Evolutionary conservation across 345 rosid species (phyloP).

Genomic region (Acer negundo): DNA sequence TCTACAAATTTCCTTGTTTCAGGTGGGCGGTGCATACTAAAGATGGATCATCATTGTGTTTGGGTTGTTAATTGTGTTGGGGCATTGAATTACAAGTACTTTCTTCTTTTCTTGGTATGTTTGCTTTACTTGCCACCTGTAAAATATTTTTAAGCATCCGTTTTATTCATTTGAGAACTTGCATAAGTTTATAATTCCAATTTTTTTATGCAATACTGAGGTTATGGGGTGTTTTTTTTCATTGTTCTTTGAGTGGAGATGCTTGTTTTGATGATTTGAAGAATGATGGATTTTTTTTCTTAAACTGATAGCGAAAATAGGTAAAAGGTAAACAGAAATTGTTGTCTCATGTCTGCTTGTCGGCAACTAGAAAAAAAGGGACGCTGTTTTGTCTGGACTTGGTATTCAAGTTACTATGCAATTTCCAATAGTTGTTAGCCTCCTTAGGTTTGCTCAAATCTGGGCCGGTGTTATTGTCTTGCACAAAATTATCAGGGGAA

Average conservation of each 20-base stretch:
- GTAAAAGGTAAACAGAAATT: not conserved
- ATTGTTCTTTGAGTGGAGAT: not conserved
- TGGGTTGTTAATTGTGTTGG: slow-evolving; percentile 99
- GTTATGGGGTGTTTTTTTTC: not conserved
- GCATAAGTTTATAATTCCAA: not conserved
- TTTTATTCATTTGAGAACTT: not conserved
- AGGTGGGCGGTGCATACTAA: slow-evolving; percentile 93
- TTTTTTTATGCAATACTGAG: not conserved
- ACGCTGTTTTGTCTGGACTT: not conserved
- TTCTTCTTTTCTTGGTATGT: slow-evolving; percentile 94
- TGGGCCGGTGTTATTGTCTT: not conserved
- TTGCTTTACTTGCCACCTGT: slow-evolving; percentile 12
- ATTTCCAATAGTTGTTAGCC: not conserved
- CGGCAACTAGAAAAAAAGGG: not conserved
- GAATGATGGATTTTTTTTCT: not conserved
- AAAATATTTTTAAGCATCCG: not conserved
- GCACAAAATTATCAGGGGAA: not conserved
- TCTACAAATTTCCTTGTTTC: slow-evolving; percentile 30
- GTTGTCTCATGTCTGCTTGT: not conserved
- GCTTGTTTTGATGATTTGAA: not conserved
- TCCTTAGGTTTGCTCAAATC: slow-evolving; percentile 5
- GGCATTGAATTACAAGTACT: slow-evolving; percentile 88
- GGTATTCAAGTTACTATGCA: not conserved
- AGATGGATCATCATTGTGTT: slow-evolving; percentile 99
- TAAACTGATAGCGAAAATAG: not conserved